phyloP scores from a whole-genome alignment of 2,329 filamentous ascomycete genomes.

The Ophiostoma fasciatum region DNA sequence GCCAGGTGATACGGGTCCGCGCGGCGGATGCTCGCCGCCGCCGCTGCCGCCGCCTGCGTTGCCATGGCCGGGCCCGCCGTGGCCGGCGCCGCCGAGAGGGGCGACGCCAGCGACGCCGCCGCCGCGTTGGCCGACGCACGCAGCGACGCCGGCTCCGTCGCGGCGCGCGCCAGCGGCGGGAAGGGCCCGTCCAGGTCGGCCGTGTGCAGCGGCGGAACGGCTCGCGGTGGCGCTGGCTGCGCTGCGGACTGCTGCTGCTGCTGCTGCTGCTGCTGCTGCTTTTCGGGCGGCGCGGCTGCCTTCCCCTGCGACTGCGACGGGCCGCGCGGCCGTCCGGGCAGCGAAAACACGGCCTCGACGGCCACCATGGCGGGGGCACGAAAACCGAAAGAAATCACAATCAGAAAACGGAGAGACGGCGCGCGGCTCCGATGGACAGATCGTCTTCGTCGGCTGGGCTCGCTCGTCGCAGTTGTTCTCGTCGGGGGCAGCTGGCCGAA shows the following conservation, averaged over 20 bases:
- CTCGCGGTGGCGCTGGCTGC: not conserved
- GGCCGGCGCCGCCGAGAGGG: not conserved
- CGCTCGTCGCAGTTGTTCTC: too few species aligned
- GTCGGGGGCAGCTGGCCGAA: too few species aligned
- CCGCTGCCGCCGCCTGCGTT: slow-evolving; percentile 11
- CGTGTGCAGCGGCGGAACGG: not conserved
- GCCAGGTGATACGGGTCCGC: slow-evolving; percentile 55
- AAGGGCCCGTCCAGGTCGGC: slow-evolving; percentile 14
- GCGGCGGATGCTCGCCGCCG: slow-evolving; percentile 15
- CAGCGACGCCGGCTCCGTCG: slow-evolving; percentile 23
- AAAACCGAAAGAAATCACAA: not conserved
- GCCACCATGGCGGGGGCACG: not conserved
- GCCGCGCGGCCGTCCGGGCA: not conserved
- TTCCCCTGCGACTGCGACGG: not conserved
- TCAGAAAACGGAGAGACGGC: too few species aligned
- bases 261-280: not conserved
- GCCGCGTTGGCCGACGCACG: not conserved
- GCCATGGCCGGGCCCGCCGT: not conserved
- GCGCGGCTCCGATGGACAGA: not conserved
- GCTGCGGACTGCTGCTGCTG: not conserved
- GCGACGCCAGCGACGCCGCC: slow-evolving; percentile 12
- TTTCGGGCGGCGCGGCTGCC: too few species aligned
- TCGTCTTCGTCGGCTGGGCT: too few species aligned
- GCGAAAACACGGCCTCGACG: not conserved
- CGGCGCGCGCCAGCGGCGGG: slow-evolving; percentile 23